phyloP scores from a whole-genome alignment of 345 rosid species.

The Sisymbrium altissimum region DNA sequence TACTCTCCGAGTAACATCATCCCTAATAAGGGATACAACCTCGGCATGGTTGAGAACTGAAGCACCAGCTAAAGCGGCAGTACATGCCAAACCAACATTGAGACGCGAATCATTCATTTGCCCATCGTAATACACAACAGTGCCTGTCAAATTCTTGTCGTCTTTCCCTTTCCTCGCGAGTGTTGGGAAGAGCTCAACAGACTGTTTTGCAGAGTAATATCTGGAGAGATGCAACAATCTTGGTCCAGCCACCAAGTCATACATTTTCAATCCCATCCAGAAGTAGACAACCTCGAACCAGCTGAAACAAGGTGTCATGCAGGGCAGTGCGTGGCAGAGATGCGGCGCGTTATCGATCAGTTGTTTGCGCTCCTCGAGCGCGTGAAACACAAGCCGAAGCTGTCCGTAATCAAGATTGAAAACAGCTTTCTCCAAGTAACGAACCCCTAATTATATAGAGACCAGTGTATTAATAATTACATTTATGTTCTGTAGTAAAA shows the following conservation, averaged over 20 bases:
- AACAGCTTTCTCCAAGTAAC: slow-evolving; percentile 97
- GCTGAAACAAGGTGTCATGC: slow-evolving; percentile 97
- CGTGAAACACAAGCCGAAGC: slow-evolving; percentile 88
- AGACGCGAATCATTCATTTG: slow-evolving; percentile 97
- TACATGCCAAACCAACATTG: slow-evolving; percentile 83
- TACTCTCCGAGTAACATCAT: slow-evolving; percentile 51
- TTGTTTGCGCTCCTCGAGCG: slow-evolving; percentile 91
- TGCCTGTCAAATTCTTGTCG: slow-evolving; percentile 59
- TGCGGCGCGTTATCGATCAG: slow-evolving; percentile 95
- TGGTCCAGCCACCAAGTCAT: slow-evolving; percentile 90
- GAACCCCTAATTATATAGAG: too few relatives aligned
- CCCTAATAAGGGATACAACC: slow-evolving; percentile 72
- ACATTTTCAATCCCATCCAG: slow-evolving; percentile 96
- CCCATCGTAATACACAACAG: slow-evolving; percentile 95
- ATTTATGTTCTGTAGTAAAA: too few relatives aligned
- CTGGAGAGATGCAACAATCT: slow-evolving; percentile 81
- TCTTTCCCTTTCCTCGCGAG: slow-evolving; percentile 77
- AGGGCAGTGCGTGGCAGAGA: slow-evolving; percentile 88
- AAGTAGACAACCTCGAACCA: slow-evolving; percentile 92
- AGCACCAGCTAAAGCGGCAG: slow-evolving; percentile 91
- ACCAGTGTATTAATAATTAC: too few relatives aligned
- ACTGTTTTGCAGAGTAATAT: slow-evolving; percentile 80
- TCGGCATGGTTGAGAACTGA: slow-evolving; percentile 93
- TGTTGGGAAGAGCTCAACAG: slow-evolving; percentile 86
- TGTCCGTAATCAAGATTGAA: slow-evolving; percentile 94